A percentile compares a stretch with the other conserved stretches of the same genome.
Evolutionary conservation across 768 basidiomycete genomes (phyloP).

Genomic region (Podaxis mareebaensis): DNA sequence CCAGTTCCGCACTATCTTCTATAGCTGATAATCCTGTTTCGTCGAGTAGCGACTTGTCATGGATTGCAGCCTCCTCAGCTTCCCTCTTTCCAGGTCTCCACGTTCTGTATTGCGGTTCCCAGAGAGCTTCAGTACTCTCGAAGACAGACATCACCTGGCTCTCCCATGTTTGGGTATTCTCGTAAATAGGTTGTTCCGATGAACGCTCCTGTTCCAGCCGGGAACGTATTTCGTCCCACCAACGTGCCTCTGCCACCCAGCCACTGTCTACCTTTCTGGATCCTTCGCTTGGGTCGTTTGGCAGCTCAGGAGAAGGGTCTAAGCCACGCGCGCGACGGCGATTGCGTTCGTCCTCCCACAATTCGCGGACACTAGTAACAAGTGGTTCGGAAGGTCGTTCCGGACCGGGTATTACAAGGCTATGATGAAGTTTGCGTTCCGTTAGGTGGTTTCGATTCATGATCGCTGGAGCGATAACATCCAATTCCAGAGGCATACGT

Average conservation of each 20-base stretch:
- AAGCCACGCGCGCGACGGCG: conserved; percentile 70
- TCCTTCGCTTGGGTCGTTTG: conserved; percentile 66
- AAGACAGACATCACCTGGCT: conserved; percentile 84
- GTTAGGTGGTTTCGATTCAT: conserved; percentile 73
- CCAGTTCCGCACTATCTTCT: conserved; percentile 32
- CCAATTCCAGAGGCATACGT: conserved; percentile 76
- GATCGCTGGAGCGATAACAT: conserved; percentile 79
- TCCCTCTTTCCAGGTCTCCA: conserved; percentile 49
- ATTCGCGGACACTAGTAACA: conserved; percentile 84
- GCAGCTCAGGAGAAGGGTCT: conserved; percentile 70
- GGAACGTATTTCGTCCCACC: conserved; percentile 71
- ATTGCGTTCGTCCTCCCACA: conserved; percentile 95
- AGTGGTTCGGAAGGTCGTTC: conserved; percentile 64
- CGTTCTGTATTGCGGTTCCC: conserved; percentile 62
- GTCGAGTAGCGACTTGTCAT: conserved; percentile 27
- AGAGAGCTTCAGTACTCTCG: conserved; percentile 85
- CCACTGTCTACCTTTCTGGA: conserved; percentile 55
- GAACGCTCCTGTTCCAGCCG: conserved; percentile 53
- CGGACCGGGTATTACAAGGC: conserved; percentile 67
- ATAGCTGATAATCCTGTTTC: conserved; percentile 32
- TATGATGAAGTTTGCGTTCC: conserved; percentile 62
- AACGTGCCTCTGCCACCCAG: conserved; percentile 74
- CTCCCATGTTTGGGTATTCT: conserved; percentile 50
- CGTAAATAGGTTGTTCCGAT: conserved; percentile 19
- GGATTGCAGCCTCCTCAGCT: conserved; percentile 14